Base-by-base conservation (phyloP, 1,139 yeast species). In the Candida anutae region DNA sequence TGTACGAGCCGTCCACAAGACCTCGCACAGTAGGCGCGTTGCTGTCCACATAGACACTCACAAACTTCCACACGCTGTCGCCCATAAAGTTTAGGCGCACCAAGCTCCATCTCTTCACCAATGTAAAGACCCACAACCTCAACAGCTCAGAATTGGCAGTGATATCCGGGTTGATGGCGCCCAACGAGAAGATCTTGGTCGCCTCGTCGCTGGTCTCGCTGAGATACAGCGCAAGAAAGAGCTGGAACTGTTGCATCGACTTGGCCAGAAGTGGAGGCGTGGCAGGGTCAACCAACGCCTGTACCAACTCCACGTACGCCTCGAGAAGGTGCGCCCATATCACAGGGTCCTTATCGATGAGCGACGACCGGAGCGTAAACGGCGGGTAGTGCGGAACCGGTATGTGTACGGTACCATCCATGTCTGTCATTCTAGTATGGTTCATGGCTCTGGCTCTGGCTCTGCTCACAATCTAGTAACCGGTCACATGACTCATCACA, bases 281-380 rank as follows among this genome's bases (percentile, higher is more conserved):
- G 39, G 51, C 48, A 11, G 53, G 56, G 9, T 53, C 46, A 13
- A 70, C 48, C 22, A 78, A 48, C 34, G 58, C 68, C 32, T 64
- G 61, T 39, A 75, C 62, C 13, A 74, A 55, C 15, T 49, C 48
- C 29, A 78, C 71, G 46, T 78, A 81, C 4, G 73, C 72, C 37
- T 77, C 82, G 11, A 80, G 53, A 17, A 78, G 53, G 48, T 79
- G 85, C 3, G 69, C 79, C 87, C 88, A 81, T 8, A 81, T 80
- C 19, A 81, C 87, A 0, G 93, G 93, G 45, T 81, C 93, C 40
- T 74, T 79, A 43, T 81, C 90, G 6, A 79, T 77, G 42, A 81
- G 58, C 6, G 84, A 75, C 0, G 88, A 80, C 22, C 90, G 58
- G 18, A 81, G 62, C 36, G 70, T 68, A 53, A 80, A 79, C 1